A percentile compares a stretch with the other conserved stretches of the same genome.
These are phyloP conservation scores for Fusarium chaquense DNA, from an alignment of 2,329 filamentous ascomycete genomes.

Conservation along the genomic window DNA sequence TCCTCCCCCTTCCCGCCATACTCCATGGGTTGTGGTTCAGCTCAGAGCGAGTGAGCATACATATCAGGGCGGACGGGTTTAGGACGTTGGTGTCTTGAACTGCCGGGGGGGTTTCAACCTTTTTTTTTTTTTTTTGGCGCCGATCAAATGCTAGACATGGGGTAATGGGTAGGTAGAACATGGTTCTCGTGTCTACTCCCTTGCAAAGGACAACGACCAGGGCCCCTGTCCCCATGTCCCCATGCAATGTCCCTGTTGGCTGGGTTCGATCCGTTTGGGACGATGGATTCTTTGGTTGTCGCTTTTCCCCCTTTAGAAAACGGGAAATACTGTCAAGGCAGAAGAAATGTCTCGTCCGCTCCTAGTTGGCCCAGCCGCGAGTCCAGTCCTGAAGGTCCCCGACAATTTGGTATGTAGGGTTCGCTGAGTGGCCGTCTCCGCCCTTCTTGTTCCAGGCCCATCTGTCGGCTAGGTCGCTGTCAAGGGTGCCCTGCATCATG, in stretches of 20 bases:
- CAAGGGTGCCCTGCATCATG: slow-evolving; percentile 58
- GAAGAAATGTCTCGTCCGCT: neutral
- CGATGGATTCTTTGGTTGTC: slow-evolving; percentile 11
- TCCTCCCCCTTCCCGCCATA: neutral
- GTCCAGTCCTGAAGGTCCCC: slow-evolving; percentile 57
- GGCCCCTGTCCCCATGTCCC: slow-evolving; percentile 8
- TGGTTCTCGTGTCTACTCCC: slow-evolving; percentile 14
- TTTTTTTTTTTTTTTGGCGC: slow-evolving; percentile 9
- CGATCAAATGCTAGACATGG: slow-evolving; percentile 35
- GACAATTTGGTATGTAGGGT: slow-evolving; percentile 57
- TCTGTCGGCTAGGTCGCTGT: slow-evolving; percentile 54
- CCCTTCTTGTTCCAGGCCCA: slow-evolving; percentile 62
- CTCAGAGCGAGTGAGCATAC: neutral
- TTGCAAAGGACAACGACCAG: neutral
- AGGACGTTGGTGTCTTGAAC: neutral
- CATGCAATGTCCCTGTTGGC: slow-evolving; percentile 6
- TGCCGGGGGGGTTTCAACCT: slow-evolving; percentile 15
- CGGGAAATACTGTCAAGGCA: neutral
- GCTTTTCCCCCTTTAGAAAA: neutral
- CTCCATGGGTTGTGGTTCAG: slow-evolving; percentile 7
- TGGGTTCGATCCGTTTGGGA: slow-evolving; percentile 22
- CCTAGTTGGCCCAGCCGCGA: slow-evolving; percentile 47
- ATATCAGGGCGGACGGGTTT: neutral
- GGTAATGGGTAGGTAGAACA: slow-evolving; percentile 6
- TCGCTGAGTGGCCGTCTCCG: slow-evolving; percentile 56